phyloP scores from a whole-genome alignment of 371 early-diverging fungal species.

The Coemansia linderi region DNA sequence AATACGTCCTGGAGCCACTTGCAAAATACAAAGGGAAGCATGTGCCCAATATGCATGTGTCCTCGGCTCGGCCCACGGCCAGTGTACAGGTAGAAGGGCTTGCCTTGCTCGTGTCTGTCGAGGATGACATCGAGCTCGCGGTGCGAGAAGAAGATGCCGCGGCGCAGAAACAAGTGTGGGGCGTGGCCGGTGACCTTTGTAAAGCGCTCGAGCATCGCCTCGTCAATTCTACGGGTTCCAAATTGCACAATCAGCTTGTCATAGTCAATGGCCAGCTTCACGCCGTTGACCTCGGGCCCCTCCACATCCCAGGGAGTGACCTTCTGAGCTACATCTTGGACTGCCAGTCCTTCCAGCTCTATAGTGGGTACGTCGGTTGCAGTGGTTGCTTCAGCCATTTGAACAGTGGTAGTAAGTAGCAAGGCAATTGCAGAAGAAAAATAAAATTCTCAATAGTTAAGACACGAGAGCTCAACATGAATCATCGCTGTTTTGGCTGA shows the following conservation, averaged over 20 bases:
- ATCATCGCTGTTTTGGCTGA: neutral
- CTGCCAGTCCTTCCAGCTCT: slow-evolving; percentile 16
- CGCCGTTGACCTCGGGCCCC: slow-evolving; percentile 86
- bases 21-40: slow-evolving; percentile 98
- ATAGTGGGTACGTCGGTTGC: slow-evolving; percentile 3
- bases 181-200: slow-evolving; percentile 82
- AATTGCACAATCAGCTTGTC: slow-evolving; percentile 92
- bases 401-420: neutral
- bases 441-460: neutral
- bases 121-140: slow-evolving; percentile 92
- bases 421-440: neutral
- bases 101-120: slow-evolving; percentile 89
- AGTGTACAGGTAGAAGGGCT: slow-evolving; percentile 99
- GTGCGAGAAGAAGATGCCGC: slow-evolving; percentile 98
- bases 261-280: slow-evolving; percentile 92
- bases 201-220: slow-evolving; percentile 77
- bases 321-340: slow-evolving; percentile 59
- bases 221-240: slow-evolving; percentile 87
- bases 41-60: slow-evolving; percentile 99
- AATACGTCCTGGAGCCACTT: slow-evolving; percentile 99
- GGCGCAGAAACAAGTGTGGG: slow-evolving; percentile 87
- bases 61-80: slow-evolving; percentile 98
- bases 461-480: neutral
- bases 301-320: slow-evolving; percentile 98
- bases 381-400: slow-evolving; percentile 4